Evolutionary conservation across 768 basidiomycete genomes (phyloP), one percentile per base, ranked within the genome.

Genomic region (Rhodotorula kratochvilovae): DNA sequence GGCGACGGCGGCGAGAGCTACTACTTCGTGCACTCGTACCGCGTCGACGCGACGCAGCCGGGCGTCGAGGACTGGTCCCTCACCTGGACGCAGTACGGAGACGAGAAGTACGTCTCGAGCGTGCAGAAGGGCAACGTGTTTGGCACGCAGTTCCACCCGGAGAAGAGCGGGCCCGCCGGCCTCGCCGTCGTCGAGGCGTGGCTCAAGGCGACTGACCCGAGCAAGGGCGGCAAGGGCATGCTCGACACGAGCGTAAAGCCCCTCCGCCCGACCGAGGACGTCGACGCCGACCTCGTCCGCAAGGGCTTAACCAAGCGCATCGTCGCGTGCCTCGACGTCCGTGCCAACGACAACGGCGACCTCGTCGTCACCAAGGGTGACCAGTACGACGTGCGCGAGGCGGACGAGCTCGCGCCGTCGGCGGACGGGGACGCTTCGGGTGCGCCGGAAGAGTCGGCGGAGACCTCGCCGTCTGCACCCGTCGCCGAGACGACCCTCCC

Each of bases 331-430:
- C 87, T 99, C 86, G 96, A 99, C 80, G 95, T 99, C 31, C 89
- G 96, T 56, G 87, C 93, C 29, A 98, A 98, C 80, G 96, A 99
- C 80, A 80, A 87, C 23, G 96, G 96, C 39, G 96, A 99, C 80
- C 87, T 99, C 63, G 93, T 99, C 68, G 96, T 99, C 2, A 99
- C 96, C 54, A 99, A 99, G 82, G 96, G 96, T 67, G 96, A 99
- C 81, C 96, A 96, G 80, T 99, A 99, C 68, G 74, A 75, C 54
- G 74, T 75, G 7, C 70, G 74, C 25, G 74, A 72, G 51, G 55
- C 62, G 36, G 72, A 55, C 21, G 59, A 71, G 48, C 53, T 29
- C 19, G 45, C 60, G 27, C 55, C 67, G 29, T 57, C 54, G 23
- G 61, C n/a, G 1, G 53, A 66, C 42, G 45, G 61, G 10, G 43